These are phyloP conservation scores for Tuber indicum DNA, from an alignment of 495 filamentous ascomycete species.

Conservation along the genomic window DNA sequence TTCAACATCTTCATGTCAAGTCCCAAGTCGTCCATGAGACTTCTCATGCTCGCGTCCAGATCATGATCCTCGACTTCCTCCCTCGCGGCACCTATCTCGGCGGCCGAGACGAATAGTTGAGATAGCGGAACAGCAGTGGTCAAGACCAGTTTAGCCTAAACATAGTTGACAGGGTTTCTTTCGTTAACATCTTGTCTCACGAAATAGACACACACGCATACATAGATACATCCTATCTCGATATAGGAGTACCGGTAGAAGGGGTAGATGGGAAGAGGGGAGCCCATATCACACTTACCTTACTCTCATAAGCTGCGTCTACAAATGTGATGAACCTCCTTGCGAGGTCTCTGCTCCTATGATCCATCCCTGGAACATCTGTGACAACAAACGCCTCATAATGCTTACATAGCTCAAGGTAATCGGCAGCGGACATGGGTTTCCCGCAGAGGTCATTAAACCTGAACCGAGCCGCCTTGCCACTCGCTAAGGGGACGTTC, in stretches of 20 bases:
- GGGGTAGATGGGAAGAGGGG: conserved; percentile 1
- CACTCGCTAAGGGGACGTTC: conserved; percentile 76
- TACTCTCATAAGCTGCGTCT: conserved; percentile 82
- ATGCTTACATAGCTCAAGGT: conserved; percentile 80
- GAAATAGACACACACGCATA: neutral
- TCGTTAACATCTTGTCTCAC: conserved; percentile 3
- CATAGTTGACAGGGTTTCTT: neutral
- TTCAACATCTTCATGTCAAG: conserved; percentile 80
- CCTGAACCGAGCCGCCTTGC: conserved; percentile 77
- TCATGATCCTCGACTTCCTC: conserved; percentile 52
- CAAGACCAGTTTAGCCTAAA: conserved; percentile 84
- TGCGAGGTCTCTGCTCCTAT: conserved; percentile 77
- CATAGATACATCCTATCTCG: neutral
- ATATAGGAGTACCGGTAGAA: neutral
- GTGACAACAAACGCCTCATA: conserved; percentile 91
- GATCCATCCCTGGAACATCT: conserved; percentile 85
- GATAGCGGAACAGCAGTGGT: conserved; percentile 77
- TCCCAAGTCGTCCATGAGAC: conserved; percentile 89
- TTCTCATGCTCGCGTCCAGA: conserved; percentile 74
- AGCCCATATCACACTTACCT: conserved; percentile 45
- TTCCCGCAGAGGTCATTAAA: conserved; percentile 84
- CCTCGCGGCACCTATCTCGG: conserved; percentile 57
- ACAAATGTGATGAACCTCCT: conserved; percentile 94
- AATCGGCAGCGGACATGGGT: conserved; percentile 88
- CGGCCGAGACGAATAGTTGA: conserved; percentile 79